Evolutionary conservation across 345 rosid species (phyloP), one percentile per base, ranked within the genome.

Genomic region (Crucihimalaya himalaica): DNA sequence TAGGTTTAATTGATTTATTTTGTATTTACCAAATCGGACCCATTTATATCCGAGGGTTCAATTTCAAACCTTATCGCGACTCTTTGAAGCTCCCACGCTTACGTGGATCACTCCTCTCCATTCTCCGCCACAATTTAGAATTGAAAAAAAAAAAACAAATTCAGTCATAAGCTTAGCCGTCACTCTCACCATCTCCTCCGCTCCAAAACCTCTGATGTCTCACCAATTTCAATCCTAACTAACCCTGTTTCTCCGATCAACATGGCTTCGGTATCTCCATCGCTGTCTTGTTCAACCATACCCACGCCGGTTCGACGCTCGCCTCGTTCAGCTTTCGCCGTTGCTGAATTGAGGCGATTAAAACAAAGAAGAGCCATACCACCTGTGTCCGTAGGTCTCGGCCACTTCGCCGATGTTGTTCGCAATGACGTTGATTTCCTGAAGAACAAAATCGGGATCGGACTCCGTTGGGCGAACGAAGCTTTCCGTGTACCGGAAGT

Each of bases 401-500:
- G 89, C 54, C 85, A 85, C 82, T 85, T 93, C 35, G 79, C 82
- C 1, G 93, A 88, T 2, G 84, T 71, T 59, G 82, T 91, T 5
- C 83, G 81, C 72, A 87, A 77, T 78, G 98, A 94, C 81, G 64
- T 86, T 34, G 72, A 82, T 68, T 88, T 86, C 43, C 61, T 91
- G 55, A 86, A 77, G 83, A 83, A 84, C 37, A 81, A 82, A 54
- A 77, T 90, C 18, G 64, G 82, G 6, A 75, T 63, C 72, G 94
- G 98, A 70, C 32, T 87, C n/a, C 82, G 71, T 23, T 91, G 98
- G 97, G 95, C 96, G 10, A 86, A 78, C 42, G 82, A 82, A 53
- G 78, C 83, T 28, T 81, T 94, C 65, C 91, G 82, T 27, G 59
- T 94, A 39, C 89, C 95, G 3, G 80, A 81, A 75, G 89, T 83